phyloP scores from a whole-genome alignment of 2,329 filamentous ascomycete genomes.

The Amauroascus verrucosus region DNA sequence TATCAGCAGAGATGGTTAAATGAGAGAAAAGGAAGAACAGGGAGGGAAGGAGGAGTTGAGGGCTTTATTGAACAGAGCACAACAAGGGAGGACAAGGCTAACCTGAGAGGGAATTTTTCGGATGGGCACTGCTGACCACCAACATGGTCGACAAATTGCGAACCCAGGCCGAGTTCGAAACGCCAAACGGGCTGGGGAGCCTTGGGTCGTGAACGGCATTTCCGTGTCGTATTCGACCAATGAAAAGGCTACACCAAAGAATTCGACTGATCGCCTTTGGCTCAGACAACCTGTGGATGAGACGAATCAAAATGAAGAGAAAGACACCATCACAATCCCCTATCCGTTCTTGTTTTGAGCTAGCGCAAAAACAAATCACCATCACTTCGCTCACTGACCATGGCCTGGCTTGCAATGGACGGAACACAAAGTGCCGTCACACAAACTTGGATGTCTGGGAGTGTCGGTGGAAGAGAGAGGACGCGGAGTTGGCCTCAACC shows the following conservation, averaged over 20 bases:
- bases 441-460: neutral
- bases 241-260: neutral
- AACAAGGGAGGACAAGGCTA: neutral
- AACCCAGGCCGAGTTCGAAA: conserved; percentile 5
- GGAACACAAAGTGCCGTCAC: neutral
- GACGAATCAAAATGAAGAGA: neutral
- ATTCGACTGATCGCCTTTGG: neutral
- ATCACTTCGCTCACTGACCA: neutral
- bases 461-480: neutral
- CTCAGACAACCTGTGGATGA: neutral
- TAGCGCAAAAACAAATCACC: neutral
- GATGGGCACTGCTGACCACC: conserved; percentile 7
- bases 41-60: conserved; percentile 1
- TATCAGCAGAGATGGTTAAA: too few relatives aligned
- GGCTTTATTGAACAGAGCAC: conserved; percentile 6
- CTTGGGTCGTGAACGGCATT: neutral
- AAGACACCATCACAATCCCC: neutral
- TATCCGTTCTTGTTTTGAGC: neutral
- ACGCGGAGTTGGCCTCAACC: neutral
- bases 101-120: neutral
- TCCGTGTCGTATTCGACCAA: neutral
- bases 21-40: neutral
- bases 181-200: neutral
- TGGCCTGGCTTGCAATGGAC: neutral
- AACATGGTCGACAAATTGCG: neutral